Evolutionary conservation across 2,329 filamentous ascomycete species (phyloP).

Genomic region (Kalmusia sp.): DNA sequence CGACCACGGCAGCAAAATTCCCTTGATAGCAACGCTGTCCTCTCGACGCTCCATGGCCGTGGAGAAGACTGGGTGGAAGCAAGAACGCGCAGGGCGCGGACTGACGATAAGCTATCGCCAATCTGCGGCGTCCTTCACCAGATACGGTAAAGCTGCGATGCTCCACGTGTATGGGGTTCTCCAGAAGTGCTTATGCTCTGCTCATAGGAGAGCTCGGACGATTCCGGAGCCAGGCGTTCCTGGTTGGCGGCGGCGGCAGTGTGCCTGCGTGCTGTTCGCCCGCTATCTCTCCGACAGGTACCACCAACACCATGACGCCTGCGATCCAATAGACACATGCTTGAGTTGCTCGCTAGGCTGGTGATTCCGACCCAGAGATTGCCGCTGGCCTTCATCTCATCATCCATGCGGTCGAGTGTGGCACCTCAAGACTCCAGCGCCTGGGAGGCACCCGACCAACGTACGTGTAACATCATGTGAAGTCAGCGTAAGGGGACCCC

Average conservation of each 20-base stretch:
- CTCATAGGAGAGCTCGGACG: slow-evolving; percentile 32
- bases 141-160: slow-evolving; percentile 32
- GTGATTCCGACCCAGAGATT: neutral
- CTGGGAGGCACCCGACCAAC: no score
- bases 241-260: slow-evolving; percentile 6
- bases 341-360: neutral
- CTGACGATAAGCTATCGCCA: slow-evolving; percentile 4
- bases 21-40: neutral
- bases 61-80: neutral
- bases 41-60: neutral
- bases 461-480: no score
- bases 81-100: neutral
- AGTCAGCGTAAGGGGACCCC: no score
- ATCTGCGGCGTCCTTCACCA: slow-evolving; percentile 30
- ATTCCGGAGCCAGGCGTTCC: slow-evolving; percentile 19
- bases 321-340: neutral
- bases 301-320: slow-evolving; percentile 2
- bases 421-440: no score
- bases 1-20: neutral
- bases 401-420: no score
- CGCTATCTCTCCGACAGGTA: slow-evolving; percentile 1
- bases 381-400: no score
- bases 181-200: slow-evolving; percentile 32
- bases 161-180: slow-evolving; percentile 30
- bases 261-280: slow-evolving; percentile 1